Conservation (phyloP, 2,329 filamentous ascomycete genomes). For the Tolypocladium endophyticum region DNA sequence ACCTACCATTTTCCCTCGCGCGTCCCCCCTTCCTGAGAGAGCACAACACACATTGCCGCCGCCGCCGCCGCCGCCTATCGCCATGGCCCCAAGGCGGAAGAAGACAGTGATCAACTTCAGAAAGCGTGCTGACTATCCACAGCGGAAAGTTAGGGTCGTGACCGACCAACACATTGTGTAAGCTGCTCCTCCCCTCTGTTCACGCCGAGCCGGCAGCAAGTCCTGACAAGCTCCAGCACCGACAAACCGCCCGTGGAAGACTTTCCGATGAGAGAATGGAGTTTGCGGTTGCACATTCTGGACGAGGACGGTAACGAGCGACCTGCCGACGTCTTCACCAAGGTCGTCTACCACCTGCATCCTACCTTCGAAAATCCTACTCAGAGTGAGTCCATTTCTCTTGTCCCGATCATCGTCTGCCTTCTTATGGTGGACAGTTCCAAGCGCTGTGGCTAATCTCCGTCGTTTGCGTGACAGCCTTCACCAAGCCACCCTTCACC, state of each 20-base stretch:
- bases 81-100: not conserved
- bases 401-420: slow-evolving; percentile 7
- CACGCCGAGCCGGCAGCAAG: slow-evolving; percentile 1
- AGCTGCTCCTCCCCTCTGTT: slow-evolving; percentile 18
- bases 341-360: slow-evolving; percentile 86
- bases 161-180: slow-evolving; percentile 88
- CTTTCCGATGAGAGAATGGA: slow-evolving; percentile 90
- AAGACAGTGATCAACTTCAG: not conserved
- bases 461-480: slow-evolving; percentile 37
- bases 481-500: slow-evolving; percentile 76
- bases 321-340: slow-evolving; percentile 77
- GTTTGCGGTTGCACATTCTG: slow-evolving; percentile 71
- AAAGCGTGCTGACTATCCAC: slow-evolving; percentile 29
- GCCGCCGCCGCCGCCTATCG: not conserved
- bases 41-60: not conserved
- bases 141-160: slow-evolving; percentile 85
- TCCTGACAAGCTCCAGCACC: slow-evolving; percentile 28
- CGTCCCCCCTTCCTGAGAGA: not conserved
- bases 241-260: slow-evolving; percentile 75
- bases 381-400: slow-evolving; percentile 56
- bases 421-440: not conserved
- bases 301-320: slow-evolving; percentile 81
- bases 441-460: not conserved
- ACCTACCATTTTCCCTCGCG: slow-evolving; percentile 1
- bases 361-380: slow-evolving; percentile 81